Conservation (phyloP, 2,329 filamentous ascomycete genomes). For the Apiospora kogelbergensis region DNA sequence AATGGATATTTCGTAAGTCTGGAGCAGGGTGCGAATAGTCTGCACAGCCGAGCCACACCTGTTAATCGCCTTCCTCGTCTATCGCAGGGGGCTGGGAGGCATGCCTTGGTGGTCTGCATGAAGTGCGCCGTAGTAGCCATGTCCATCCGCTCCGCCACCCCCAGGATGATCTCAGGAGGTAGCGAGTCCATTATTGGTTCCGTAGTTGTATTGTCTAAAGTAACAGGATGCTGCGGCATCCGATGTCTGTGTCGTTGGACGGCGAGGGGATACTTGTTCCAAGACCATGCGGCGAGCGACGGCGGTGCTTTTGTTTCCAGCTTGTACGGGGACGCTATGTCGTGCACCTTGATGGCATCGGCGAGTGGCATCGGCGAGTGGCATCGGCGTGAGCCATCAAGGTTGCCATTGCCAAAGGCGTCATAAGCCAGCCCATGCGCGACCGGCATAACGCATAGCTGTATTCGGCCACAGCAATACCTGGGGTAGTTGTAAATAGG, state of each 20-base stretch:
- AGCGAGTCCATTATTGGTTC: constrained; percentile 12
- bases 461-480: neutral
- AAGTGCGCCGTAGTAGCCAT: constrained; percentile 18
- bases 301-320: neutral
- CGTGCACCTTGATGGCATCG: neutral
- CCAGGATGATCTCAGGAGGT: constrained; percentile 22
- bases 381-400: neutral
- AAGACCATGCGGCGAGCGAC: neutral
- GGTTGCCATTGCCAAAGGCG: neutral
- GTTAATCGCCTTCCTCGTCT: neutral
- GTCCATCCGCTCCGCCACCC: constrained; percentile 24
- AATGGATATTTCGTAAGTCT: constrained; percentile 21
- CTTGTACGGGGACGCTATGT: neutral
- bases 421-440: neutral
- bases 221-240: neutral
- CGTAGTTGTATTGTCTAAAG: neutral
- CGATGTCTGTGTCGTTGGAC: neutral
- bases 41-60: constrained; percentile 13
- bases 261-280: neutral
- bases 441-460: neutral
- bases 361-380: neutral
- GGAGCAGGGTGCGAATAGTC: constrained; percentile 13
- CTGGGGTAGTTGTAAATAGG: neutral
- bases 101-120: constrained; percentile 24
- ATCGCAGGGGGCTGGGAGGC: neutral